Percentiles rank a stretch among this genome's conserved stretches.
Evolutionary conservation across 176 grass and related monocot species (phyloP).

Genomic region (Oryza glumipatula): DNA sequence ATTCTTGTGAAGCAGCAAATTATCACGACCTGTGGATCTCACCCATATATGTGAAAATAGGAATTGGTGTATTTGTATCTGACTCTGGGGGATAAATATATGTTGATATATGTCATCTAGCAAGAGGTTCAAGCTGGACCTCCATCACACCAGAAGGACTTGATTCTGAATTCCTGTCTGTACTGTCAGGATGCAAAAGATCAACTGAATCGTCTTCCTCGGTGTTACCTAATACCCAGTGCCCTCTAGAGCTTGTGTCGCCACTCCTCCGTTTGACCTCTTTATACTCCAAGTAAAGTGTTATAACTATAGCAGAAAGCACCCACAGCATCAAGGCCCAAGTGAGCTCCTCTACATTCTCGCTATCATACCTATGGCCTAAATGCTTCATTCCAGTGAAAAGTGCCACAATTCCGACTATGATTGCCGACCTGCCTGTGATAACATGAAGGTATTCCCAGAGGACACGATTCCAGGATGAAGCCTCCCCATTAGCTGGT

Average conservation of each 20-base stretch:
- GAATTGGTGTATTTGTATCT: conserved; percentile 36
- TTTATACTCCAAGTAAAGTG: conserved; percentile 75
- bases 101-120: conserved; percentile 50
- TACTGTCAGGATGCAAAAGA: conserved; percentile 67
- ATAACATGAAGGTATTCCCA: conserved; percentile 91
- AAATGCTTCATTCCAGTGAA: conserved; percentile 95
- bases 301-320: conserved; percentile 58
- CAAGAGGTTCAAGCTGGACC: conserved; percentile 83
- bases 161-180: conserved; percentile 55
- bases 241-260: conserved; percentile 48
- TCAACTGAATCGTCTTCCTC: conserved; percentile 89
- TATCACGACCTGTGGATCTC: neutral
- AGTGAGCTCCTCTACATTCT: conserved; percentile 84
- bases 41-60: conserved; percentile 30
- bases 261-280: conserved; percentile 52
- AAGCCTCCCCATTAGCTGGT: conserved; percentile 54
- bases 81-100: conserved; percentile 4
- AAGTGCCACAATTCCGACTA: conserved; percentile 66
- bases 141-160: conserved; percentile 64
- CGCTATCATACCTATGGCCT: conserved; percentile 73
- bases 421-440: conserved; percentile 72
- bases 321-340: conserved; percentile 88
- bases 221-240: conserved; percentile 80
- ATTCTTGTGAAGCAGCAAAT: conserved; percentile 28
- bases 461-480: conserved; percentile 54